Evolutionary conservation across 2,329 filamentous ascomycete species (phyloP).

Genomic region (Trichoderma gracile): DNA sequence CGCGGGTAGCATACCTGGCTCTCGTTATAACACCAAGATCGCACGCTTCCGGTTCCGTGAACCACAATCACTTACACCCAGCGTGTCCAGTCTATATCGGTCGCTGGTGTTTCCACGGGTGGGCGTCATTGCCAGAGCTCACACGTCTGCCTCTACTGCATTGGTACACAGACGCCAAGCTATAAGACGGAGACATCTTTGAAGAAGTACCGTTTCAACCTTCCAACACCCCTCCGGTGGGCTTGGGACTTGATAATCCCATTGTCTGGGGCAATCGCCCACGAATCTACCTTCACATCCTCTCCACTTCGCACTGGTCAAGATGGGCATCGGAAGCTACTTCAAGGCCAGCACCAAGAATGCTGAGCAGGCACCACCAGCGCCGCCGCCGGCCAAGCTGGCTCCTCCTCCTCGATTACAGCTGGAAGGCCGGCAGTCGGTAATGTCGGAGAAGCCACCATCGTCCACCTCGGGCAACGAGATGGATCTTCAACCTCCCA

Average conservation of each 20-base stretch:
- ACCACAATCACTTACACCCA: conserved; percentile 3
- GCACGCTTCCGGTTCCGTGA: neutral
- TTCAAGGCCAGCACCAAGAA: conserved; percentile 52
- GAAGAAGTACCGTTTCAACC: neutral
- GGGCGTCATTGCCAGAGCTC: neutral
- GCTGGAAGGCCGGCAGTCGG: conserved; percentile 32
- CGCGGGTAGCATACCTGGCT: neutral
- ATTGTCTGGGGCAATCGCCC: conserved; percentile 17
- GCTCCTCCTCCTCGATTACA: conserved; percentile 28
- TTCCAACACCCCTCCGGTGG: neutral
- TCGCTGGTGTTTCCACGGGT: neutral
- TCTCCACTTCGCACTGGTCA: conserved; percentile 24
- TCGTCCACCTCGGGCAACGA: conserved; percentile 39
- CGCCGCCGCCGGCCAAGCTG: conserved; percentile 28
- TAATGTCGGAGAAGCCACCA: conserved; percentile 42
- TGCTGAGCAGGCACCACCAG: conserved; percentile 25
- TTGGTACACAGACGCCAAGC: neutral
- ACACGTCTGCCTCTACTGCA: neutral
- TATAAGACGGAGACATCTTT: neutral
- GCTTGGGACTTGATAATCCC: conserved; percentile 22
- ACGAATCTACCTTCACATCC: neutral
- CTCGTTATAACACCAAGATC: conserved; percentile 1
- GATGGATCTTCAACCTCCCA: conserved; percentile 52
- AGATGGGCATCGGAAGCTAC: conserved; percentile 63
- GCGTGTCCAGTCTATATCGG: neutral